Base-by-base conservation (phyloP, 148 eudicot species). In the Cornus florida region DNA sequence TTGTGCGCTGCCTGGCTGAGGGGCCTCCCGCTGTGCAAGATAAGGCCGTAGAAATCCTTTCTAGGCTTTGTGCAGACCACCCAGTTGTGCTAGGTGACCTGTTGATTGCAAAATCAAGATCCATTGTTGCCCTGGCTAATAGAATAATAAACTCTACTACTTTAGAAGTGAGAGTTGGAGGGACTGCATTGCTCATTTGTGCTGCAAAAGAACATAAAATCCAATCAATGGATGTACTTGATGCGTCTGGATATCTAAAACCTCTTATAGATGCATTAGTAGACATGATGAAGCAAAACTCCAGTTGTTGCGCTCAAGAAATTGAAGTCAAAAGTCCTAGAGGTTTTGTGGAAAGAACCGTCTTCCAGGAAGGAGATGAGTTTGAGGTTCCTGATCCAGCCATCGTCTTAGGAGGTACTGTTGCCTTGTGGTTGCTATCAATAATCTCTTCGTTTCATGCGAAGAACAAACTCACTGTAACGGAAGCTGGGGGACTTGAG, bases 401-500 rank as follows among this genome's bases (percentile, higher is more conserved):
- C 80, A 87, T 87, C 80, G 84, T 90, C 53, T 84, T 91, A 77
- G 93, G 91, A 74, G 89, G 91, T 79, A 91, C 92, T 60, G 91
- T 87, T 75, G 92, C 92, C 76, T 76, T 91, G 83, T 93, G 97
- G 97, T 78, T 93, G 88, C 86, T 93, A 35, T 90, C 87, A 33
- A 85, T 91, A 71, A 74, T 93, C 62, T 91, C 95, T 84, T 93
- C 97, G 12, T 86, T 78, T 79, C 73, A 82, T 77, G 78, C 56
- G 62, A 87, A 87, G 83, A 90, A 84, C 82, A 93, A 83, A 78
- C 80, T 60, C 72, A 70, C 78, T 78, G 88, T 91, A 31, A 76
- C 90, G 89, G 97, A 90, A 87, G 92, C 92, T 86, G 97, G 97
- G 50, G 92, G 91, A 75, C 86, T 93, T 43, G 97, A 93, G 78